These are phyloP conservation scores for Wallacemonas rigidus DNA, from an alignment of 208 protist genomes.

Conservation along the genomic window DNA sequence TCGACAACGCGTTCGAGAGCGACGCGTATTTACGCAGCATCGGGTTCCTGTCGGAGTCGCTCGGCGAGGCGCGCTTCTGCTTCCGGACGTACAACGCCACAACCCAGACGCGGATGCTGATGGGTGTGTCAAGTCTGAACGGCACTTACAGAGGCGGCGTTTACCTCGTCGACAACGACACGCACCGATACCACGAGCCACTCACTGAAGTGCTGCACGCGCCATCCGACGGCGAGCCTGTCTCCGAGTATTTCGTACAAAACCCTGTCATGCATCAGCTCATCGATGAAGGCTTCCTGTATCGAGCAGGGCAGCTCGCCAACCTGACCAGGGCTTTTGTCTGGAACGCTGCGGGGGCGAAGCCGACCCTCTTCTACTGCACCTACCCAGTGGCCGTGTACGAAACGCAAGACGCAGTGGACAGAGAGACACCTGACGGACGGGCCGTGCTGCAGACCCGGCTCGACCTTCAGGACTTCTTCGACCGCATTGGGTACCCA, in stretches of 20 bases:
- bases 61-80: conserved; percentile 2
- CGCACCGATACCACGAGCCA: conserved; percentile 7
- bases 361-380: conserved; percentile 4
- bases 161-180: neutral
- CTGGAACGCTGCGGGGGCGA: neutral
- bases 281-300: neutral
- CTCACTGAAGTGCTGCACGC: neutral
- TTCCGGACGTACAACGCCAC: neutral
- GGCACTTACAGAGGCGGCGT: conserved; percentile 4
- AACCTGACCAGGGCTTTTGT: neutral
- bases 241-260: neutral
- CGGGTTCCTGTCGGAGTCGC: neutral
- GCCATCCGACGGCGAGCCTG: neutral
- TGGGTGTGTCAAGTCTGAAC: neutral
- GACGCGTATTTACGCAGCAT: neutral
- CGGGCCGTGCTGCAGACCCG: neutral
- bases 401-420: neutral
- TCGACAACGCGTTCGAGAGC: neutral
- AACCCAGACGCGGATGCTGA: neutral
- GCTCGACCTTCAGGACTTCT: neutral
- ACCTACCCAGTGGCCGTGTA: neutral
- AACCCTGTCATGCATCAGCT: neutral
- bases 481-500: neutral
- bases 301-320: neutral
- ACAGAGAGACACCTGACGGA: neutral